Evolutionary conservation across 306 rosid genomes (phyloP).

Genomic region (Cucumis melo): DNA sequence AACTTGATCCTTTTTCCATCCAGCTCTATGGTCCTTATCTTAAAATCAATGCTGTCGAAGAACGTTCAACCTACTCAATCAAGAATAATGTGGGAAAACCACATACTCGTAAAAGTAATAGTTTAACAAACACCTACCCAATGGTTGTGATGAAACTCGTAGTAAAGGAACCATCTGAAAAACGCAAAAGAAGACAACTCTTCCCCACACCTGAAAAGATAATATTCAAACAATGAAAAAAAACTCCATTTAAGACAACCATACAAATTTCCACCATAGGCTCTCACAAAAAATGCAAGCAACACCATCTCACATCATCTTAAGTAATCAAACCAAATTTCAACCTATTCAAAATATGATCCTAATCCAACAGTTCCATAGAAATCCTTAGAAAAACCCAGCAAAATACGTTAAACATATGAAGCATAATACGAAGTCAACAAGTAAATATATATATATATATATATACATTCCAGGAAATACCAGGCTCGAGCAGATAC

Average conservation of each 20-base stretch:
- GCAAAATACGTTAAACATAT: not conserved
- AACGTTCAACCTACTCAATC: conserved; percentile 18
- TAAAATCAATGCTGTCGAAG: conserved; percentile 73
- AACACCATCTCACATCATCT: not conserved
- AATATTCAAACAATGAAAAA: not conserved
- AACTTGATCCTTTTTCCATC: conserved; percentile 83
- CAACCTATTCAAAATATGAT: not conserved
- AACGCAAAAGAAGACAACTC: conserved; percentile 96
- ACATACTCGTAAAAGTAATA: not conserved
- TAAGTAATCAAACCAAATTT: not conserved
- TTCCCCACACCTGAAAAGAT: conserved; percentile 74
- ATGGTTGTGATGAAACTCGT: conserved; percentile 93
- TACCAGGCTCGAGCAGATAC: not conserved
- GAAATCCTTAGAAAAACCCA: not conserved
- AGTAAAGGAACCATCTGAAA: conserved; percentile 93
- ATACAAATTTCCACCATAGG: not conserved
- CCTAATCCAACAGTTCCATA: not conserved
- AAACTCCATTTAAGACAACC: not conserved
- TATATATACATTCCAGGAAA: not conserved
- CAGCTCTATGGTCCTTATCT: conserved; percentile 94
- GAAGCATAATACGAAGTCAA: not conserved
- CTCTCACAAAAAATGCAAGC: not conserved
- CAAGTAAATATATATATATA: not conserved
- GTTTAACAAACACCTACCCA: conserved; percentile 38
- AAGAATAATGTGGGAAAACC: conserved; percentile 4